Evolutionary conservation across 352 stramenopile genomes (phyloP), one percentile per base, ranked within the genome.

Genomic region (Globisporangium megalacanthum): DNA sequence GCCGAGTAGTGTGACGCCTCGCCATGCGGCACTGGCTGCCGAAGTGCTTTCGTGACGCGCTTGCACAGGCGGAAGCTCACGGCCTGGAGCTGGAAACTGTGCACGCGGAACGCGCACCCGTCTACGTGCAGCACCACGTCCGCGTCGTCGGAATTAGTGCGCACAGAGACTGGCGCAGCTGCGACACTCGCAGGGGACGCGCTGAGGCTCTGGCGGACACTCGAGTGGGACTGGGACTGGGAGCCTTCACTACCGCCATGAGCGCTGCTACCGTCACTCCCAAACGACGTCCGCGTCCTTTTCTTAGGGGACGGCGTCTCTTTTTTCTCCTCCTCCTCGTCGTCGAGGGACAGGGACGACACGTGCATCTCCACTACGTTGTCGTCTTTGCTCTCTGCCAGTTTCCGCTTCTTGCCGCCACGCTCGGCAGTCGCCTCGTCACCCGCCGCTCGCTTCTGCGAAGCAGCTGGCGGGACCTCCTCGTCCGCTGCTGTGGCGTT

Each of bases 71-170:
- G 61, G n/a, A 49, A 63, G 59, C 78, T 73, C 48, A 71, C 66
- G 2, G 49, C 39, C 31, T 73, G 59, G 14, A 88, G 35, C 31
- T 79, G 57, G 1, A 45, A 54, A 5, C 65, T 41, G 54, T 86
- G 72, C 8, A 88, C 17, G 15, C 60, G 60, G 41, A 91, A 73
- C 19, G 75, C 70, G 59, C 81, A 91, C 29, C 58, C 60, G 25
- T 77, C 64, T 0, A 77, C 65, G 52, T 88, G 76, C 15, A 91
- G 52, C 39, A 81, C 51, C 8, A 81, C 54, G 56, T 90, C 77
- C 33, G 52, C 20, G 25, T 31, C 41, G 25, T 17, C 41, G 25
- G 4, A 22, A 1, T 14, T 22, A 36, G 8, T 14, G 19, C n/a
- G 11, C 22, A 29, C 4, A 4, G 25, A 4, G 25, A 29, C 25